phyloP scores from a whole-genome alignment of 2,329 filamentous ascomycete genomes.

The Cryphonectria japonica region DNA sequence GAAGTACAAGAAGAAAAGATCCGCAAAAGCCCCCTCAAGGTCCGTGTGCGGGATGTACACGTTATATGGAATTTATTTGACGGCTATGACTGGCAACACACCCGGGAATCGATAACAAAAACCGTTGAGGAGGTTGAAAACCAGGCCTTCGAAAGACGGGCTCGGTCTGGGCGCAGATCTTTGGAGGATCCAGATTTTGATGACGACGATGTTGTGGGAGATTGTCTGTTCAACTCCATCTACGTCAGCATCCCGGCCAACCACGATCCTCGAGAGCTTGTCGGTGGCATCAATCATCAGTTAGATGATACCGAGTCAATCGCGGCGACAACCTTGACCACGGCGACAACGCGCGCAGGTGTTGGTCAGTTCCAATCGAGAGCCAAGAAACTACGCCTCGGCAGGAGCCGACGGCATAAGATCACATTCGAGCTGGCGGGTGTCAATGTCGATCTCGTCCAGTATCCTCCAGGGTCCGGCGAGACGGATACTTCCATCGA shows the following conservation, averaged over 20 bases:
- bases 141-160: slow-evolving; percentile 75
- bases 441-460: slow-evolving; percentile 78
- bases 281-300: slow-evolving; percentile 83
- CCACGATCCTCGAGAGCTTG: slow-evolving; percentile 79
- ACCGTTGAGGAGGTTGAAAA: slow-evolving; percentile 87
- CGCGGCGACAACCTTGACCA: slow-evolving; percentile 72
- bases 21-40: slow-evolving; percentile 70
- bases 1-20: slow-evolving; percentile 64
- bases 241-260: slow-evolving; percentile 93
- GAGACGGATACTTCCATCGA: slow-evolving; percentile 90
- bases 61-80: slow-evolving; percentile 98
- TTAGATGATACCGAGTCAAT: slow-evolving; percentile 93
- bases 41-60: slow-evolving; percentile 84
- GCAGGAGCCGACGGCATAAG: slow-evolving; percentile 88
- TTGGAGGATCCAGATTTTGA: slow-evolving; percentile 66
- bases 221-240: slow-evolving; percentile 97
- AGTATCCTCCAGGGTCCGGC: slow-evolving; percentile 72
- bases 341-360: slow-evolving; percentile 56
- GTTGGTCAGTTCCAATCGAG: slow-evolving; percentile 45
- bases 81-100: slow-evolving; percentile 93
- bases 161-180: slow-evolving; percentile 59
- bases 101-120: slow-evolving; percentile 82
- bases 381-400: slow-evolving; percentile 68
- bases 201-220: slow-evolving; percentile 85
- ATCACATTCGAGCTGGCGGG: slow-evolving; percentile 92